Percentiles rank a stretch among this genome's conserved stretches.
Evolutionary conservation across 768 basidiomycete genomes (phyloP).

Genomic region (Suillus brevipes): DNA sequence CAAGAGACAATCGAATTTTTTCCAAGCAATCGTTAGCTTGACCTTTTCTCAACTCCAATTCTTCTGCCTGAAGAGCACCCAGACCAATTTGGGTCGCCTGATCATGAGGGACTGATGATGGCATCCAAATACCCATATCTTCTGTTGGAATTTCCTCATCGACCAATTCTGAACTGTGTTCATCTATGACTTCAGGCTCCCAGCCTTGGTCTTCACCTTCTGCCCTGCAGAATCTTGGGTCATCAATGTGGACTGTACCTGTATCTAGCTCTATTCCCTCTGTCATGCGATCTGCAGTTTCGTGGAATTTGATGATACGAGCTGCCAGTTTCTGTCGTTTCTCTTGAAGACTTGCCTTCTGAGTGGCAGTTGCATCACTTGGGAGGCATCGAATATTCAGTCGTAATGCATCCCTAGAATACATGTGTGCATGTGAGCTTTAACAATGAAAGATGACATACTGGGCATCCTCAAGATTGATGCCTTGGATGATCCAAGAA

Average conservation of each 20-base stretch:
- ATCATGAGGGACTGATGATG: background rate
- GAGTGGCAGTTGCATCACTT: background rate
- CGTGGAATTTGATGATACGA: background rate
- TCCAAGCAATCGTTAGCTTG: too few species aligned
- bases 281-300: background rate
- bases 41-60: too few species aligned
- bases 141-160: background rate
- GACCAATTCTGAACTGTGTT: background rate
- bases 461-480: background rate
- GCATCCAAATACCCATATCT: background rate
- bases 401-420: background rate
- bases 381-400: background rate
- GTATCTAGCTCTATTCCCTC: background rate
- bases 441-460: background rate
- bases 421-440: too few species aligned
- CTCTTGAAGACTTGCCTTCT: background rate
- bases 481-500: constrained; percentile 2
- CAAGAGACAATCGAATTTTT: too few species aligned
- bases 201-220: background rate
- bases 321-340: background rate
- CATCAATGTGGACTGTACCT: background rate
- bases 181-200: background rate
- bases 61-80: too few species aligned
- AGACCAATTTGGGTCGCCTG: background rate
- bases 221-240: background rate